Evolutionary conservation across 495 filamentous ascomycete genomes (phyloP).

Genomic region (Aspergillus homomorphus): DNA sequence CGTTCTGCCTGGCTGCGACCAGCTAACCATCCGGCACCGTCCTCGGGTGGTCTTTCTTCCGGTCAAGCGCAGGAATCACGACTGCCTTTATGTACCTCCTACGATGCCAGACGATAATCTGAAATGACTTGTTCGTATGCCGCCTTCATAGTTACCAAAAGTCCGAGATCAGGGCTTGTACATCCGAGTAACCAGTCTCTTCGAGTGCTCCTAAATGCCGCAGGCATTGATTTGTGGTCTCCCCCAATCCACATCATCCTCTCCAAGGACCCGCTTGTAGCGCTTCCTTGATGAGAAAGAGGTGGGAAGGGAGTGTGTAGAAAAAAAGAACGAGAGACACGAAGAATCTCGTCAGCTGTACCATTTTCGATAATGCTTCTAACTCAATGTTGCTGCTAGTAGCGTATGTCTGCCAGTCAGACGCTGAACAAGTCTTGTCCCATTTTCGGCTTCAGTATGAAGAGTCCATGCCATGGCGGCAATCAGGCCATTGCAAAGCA

Average conservation of each 20-base stretch:
- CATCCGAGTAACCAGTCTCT: not conserved
- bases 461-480: not conserved
- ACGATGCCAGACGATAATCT: not conserved
- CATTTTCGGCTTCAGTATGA: not conserved
- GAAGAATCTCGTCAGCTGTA: slow-evolving; percentile 13
- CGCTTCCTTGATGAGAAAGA: slow-evolving; percentile 43
- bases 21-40: not conserved
- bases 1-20: not conserved
- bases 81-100: not conserved
- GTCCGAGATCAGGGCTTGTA: too few species aligned
- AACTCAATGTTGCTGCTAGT: slow-evolving; percentile 9
- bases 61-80: too few species aligned
- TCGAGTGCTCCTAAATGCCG: not conserved
- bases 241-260: slow-evolving; percentile 26
- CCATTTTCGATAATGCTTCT: slow-evolving; percentile 19
- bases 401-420: slow-evolving; percentile 4
- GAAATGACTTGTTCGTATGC: not conserved
- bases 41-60: too few species aligned
- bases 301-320: slow-evolving; percentile 18
- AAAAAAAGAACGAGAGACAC: slow-evolving; percentile 11
- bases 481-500: not conserved
- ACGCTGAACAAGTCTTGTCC: slow-evolving; percentile 4
- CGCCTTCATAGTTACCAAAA: too few species aligned
- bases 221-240: not conserved
- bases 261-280: slow-evolving; percentile 46